These are phyloP conservation scores for Neurospora pannonica DNA, from an alignment of 495 filamentous ascomycete genomes.

Conservation along the genomic window DNA sequence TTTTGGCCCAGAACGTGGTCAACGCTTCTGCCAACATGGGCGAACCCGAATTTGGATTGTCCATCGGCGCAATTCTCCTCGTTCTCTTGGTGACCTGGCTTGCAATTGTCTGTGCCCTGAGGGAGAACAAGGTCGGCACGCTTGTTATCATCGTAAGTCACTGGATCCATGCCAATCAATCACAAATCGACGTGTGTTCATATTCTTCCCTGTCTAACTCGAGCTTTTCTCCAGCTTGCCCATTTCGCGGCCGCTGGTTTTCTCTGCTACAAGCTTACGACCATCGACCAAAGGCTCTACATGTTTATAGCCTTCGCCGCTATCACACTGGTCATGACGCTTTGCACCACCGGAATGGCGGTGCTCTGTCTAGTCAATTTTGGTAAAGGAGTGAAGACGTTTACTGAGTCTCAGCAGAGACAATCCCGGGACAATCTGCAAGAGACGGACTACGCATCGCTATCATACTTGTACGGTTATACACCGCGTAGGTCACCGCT, in stretches of 20 bases:
- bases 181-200: not conserved
- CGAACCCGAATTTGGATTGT: not conserved
- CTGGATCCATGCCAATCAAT: not conserved
- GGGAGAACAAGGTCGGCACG: not conserved
- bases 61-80: not conserved
- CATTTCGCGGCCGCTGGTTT: not conserved
- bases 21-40: not conserved
- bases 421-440: not conserved
- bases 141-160: not conserved
- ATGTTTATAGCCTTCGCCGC: not conserved
- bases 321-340: not conserved
- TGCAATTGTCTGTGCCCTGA: not conserved
- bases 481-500: not conserved
- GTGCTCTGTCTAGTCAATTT: not conserved
- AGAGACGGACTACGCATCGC: not conserved
- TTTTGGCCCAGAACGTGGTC: not conserved
- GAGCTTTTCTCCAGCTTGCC: not conserved
- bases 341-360: not conserved
- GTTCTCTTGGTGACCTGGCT: not conserved
- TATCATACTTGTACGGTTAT: not conserved
- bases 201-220: not conserved
- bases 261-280: not conserved
- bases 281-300: not conserved
- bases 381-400: not conserved
- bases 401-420: not conserved